phyloP scores from a whole-genome alignment of 805 yeast species.

The Starmerella riodocensis region DNA sequence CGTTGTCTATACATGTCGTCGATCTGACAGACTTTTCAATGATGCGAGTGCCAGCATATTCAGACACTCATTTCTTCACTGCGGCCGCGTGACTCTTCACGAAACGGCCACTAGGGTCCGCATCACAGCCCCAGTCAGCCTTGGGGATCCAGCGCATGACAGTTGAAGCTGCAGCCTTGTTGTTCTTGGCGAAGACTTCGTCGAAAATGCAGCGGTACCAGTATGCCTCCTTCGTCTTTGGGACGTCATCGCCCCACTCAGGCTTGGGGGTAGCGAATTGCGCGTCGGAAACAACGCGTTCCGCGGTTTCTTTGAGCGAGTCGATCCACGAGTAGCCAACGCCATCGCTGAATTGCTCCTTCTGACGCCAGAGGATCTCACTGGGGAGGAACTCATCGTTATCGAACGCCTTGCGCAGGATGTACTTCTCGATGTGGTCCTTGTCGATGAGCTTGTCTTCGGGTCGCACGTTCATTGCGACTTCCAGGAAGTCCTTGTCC shows the following conservation, averaged over 20 bases:
- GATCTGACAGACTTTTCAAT: too few species aligned
- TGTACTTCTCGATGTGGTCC: conserved; percentile 82
- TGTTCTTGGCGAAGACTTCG: conserved; percentile 74
- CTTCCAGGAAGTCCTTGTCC: conserved; percentile 82
- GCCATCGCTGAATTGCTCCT: conserved; percentile 99
- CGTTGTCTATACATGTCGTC: too few species aligned
- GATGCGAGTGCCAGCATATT: too few species aligned
- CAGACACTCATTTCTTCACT: conserved; percentile 26
- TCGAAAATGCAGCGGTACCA: conserved; percentile 97
- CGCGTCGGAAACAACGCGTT: conserved; percentile 74
- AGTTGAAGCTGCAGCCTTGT: conserved; percentile 83
- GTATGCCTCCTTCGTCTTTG: conserved; percentile 97
- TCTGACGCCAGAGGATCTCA: conserved; percentile 98
- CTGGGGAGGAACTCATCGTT: conserved; percentile 86
- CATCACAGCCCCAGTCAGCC: conserved; percentile 99
- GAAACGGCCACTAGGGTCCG: conserved; percentile 95
- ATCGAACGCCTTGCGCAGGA: conserved; percentile 94
- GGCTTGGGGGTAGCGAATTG: conserved; percentile 81
- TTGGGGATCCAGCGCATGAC: conserved; percentile 99
- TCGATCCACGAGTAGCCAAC: conserved; percentile 99
- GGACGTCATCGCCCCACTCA: conserved; percentile 91
- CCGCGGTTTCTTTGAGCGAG: conserved; percentile 91
- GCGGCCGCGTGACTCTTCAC: conserved; percentile 79
- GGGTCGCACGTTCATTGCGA: conserved; percentile 91
- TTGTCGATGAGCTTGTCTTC: conserved; percentile 73